Evolutionary conservation across 306 rosid species (phyloP).

Genomic region (Cucurbita argyrosperma): DNA sequence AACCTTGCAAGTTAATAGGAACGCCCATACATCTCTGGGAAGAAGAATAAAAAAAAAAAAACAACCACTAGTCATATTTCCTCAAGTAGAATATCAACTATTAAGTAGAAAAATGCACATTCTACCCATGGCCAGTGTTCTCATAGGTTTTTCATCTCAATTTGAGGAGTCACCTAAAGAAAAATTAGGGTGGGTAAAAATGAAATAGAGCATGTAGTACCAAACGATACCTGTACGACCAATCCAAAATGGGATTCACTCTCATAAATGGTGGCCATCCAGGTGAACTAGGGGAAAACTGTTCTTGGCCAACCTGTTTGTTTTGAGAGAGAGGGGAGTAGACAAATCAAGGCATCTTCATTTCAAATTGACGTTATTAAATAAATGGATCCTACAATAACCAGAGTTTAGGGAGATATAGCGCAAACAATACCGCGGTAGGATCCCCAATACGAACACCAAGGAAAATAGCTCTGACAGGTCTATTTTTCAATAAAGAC

Average conservation of each 20-base stretch:
- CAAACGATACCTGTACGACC: constrained; percentile 65
- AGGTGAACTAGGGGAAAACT: constrained; percentile 87
- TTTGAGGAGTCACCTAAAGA: neutral
- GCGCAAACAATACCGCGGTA: constrained; percentile 59
- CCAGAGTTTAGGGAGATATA: constrained; percentile 2
- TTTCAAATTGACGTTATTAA: neutral
- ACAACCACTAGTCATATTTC: neutral
- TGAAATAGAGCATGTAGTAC: neutral
- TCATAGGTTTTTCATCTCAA: neutral
- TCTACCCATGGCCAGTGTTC: neutral
- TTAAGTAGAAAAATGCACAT: neutral
- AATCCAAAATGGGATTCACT: constrained; percentile 93
- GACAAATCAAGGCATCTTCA: neutral
- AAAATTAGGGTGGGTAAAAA: neutral
- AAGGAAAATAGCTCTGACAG: constrained; percentile 81
- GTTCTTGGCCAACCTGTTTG: constrained; percentile 85
- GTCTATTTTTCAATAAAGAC: constrained; percentile 56
- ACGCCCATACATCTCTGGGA: constrained; percentile 90
- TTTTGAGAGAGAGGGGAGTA: neutral
- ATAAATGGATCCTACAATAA: neutral
- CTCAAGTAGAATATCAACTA: neutral
- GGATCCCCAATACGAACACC: constrained; percentile 98
- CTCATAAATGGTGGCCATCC: constrained; percentile 99
- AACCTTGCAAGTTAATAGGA: constrained; percentile 69
- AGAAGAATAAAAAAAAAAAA: constrained; percentile 12